Base-by-base conservation (phyloP, 2,329 filamentous ascomycete species). In the Ceratocystiopsis brevicomis region DNA sequence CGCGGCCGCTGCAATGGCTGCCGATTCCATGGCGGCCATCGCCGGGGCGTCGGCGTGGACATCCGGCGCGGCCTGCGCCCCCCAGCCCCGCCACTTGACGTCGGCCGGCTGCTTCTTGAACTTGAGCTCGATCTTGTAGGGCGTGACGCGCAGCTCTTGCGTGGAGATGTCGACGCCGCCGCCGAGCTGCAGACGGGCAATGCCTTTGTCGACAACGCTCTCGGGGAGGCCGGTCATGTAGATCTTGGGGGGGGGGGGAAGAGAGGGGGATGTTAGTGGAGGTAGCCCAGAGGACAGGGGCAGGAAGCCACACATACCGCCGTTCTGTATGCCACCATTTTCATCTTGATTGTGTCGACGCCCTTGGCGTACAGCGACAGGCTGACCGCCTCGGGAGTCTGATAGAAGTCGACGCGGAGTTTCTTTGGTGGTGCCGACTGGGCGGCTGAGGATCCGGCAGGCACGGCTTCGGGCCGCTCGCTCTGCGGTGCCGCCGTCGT, bases 391-490 rank as follows among this genome's bases (percentile, higher is more conserved):
- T 52, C 51, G n/a, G 57, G 51, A 1, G 53, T 59, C 52, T 66
- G 63, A 48, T 65, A 66, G 48, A 60, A 64, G 44, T 60, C 61
- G 15, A 54, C 54, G 19, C 61, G 59, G 18, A 64, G 56, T 34
- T 57, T 56, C 18, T 61, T 54, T 47, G 55, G 50, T 2, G 47
- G 4, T 30, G 36, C 13, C 19, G 51, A 50, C 45, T 3, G 51
- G 4, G 49, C 47, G 6, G 47, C 12, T 21, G 40, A 2, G 17
- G 44, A 1, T 19, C 16, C 19, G 5, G 39, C 8, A 21, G 15
- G 44, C 38, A 21, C 21, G 21, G 21, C 21, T 8, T 21, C 8
- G 8, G 25, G 30, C 13, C 11, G 30, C 4, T 25, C 34, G 46
- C 6, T 44, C 41, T 5, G 48, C 46, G 38, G 12, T 3, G 44